These are phyloP conservation scores for Ophiostoma montium DNA, from an alignment of 2,329 filamentous ascomycete species.

Conservation along the genomic window DNA sequence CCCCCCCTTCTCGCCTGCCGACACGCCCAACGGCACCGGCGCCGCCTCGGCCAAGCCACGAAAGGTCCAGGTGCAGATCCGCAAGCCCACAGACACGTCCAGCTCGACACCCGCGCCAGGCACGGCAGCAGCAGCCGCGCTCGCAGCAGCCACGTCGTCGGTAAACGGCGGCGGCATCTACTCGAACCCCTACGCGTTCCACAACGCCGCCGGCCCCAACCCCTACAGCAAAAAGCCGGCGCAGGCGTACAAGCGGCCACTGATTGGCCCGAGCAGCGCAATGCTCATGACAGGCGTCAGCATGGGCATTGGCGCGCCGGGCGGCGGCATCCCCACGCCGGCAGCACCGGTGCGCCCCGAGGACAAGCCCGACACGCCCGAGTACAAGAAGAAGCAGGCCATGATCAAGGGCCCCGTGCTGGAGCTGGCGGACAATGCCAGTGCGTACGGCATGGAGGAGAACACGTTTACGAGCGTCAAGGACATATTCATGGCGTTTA, in stretches of 20 bases:
- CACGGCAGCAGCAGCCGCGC: conserved; percentile 15
- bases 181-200: background rate
- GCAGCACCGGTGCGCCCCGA: conserved; percentile 55
- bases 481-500: conserved; percentile 87
- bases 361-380: conserved; percentile 85
- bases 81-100: conserved; percentile 15
- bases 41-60: conserved; percentile 17
- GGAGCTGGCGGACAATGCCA: conserved; percentile 64
- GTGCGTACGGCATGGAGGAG: conserved; percentile 81
- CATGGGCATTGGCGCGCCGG: background rate
- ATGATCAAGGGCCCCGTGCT: conserved; percentile 77
- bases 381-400: conserved; percentile 96
- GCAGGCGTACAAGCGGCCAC: conserved; percentile 42
- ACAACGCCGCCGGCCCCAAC: background rate
- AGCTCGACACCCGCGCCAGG: conserved; percentile 18
- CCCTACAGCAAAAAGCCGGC: conserved; percentile 21
- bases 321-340: conserved; percentile 16
- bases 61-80: conserved; percentile 47
- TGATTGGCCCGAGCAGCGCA: conserved; percentile 24
- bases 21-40: conserved; percentile 45
- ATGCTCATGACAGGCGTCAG: background rate
- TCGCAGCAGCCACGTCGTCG: conserved; percentile 30
- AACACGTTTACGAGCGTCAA: conserved; percentile 89
- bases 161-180: conserved; percentile 14
- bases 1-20: conserved; percentile 55